Evolutionary conservation across 805 yeast species (phyloP), one percentile per base, ranked within the genome.

Genomic region (Myxozyma mucilagina): DNA sequence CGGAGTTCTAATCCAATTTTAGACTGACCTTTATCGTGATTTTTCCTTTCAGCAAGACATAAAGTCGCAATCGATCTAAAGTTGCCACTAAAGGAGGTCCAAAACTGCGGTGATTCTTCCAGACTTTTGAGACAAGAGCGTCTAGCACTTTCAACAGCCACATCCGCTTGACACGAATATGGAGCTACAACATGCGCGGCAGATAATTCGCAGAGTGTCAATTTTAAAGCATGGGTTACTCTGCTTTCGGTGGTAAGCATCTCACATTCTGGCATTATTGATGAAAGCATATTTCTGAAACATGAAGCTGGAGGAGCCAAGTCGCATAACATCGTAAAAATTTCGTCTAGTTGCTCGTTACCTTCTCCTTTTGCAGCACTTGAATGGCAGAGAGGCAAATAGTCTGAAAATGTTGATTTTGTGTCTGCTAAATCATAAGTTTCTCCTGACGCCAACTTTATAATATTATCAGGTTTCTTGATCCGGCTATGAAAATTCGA

Each of bases 81-180:
- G 31, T 67, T 66, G 8, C 66, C 67, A 47, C 68, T 66, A 42
- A 67, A 67, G 9, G 69, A 66, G 2, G 69, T 64, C 69, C 69
- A 67, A 52, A 61, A 53, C 48, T 67, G 69, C 8, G 69, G 69
- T 32, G 58, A 49, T 8, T 38, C 42, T 29, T 64, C 45, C 41
- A 67, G 34, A 18, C 38, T 55, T 18, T 31, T 34, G 29, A 66
- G 34, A 45, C 69, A 67, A 18, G 35, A 24, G n/a, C 50, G 41
- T 8, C 58, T 53, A 13, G 29, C 18, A 20, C 34, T 9, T 7
- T 18, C 36, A 2, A 29, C 41, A 4, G 49, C 11, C 7, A 51
- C 16, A n/a, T 48, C 55, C 9, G 7, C 3, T 29, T 45, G 14
- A 43, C 68, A 62, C 1, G 38, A 20, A 13, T 11, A 20, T 0